phyloP scores from a whole-genome alignment of 106 monocot species.

The Dendrobium nobile region DNA sequence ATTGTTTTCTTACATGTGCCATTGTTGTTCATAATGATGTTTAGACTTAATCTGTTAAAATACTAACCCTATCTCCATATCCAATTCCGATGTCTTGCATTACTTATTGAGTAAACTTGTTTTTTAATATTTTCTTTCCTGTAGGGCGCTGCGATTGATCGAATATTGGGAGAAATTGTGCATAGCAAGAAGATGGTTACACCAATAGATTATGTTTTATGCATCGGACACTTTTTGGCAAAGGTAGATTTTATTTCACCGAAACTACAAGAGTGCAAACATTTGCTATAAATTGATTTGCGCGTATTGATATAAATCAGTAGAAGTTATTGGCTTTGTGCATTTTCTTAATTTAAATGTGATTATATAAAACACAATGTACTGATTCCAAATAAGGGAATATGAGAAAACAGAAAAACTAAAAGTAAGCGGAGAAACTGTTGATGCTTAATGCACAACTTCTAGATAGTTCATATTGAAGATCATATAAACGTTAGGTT shows the following conservation, averaged over 20 bases:
- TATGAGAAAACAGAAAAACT: not conserved
- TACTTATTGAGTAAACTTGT: not conserved
- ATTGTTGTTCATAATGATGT: not conserved
- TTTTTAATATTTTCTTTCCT: not conserved
- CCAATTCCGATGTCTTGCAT: not conserved
- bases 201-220: slow-evolving; percentile 94
- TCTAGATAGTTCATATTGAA: too few species aligned
- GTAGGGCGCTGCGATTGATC: slow-evolving; percentile 97
- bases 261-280: not conserved
- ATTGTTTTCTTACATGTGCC: not conserved
- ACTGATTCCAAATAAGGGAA: not conserved
- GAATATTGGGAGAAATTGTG: slow-evolving; percentile 93
- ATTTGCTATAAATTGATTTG: not conserved
- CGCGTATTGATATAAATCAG: not conserved
- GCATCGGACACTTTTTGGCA: slow-evolving; percentile 96
- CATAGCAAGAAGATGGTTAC: slow-evolving; percentile 92
- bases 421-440: not conserved
- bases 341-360: not conserved
- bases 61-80: not conserved
- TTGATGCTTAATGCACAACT: not conserved
- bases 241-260: slow-evolving; percentile 47
- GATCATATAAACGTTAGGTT: too few species aligned
- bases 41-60: not conserved
- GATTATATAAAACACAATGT: not conserved
- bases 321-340: not conserved